Evolutionary conservation across 768 basidiomycete species (phyloP).

Genomic region (Xanthoconium purpureum): DNA sequence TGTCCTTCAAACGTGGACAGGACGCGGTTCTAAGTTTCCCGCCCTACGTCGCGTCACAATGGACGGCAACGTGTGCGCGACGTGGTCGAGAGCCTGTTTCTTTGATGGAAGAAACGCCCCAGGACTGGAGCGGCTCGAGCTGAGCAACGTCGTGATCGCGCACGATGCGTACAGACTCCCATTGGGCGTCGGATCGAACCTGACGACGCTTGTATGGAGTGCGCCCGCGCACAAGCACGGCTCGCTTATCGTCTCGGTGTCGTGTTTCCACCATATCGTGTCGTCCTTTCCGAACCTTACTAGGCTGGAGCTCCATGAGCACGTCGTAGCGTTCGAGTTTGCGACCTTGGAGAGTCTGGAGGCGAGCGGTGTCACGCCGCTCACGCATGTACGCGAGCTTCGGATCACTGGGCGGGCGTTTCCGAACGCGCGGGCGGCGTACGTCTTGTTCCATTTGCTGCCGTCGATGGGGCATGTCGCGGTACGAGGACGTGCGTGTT

Average conservation of each 20-base stretch:
- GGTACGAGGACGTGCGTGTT: slow-evolving; percentile 13
- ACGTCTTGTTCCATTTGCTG: slow-evolving; percentile 14
- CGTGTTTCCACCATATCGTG: slow-evolving; percentile 17
- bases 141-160: slow-evolving; percentile 19
- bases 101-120: slow-evolving; percentile 19
- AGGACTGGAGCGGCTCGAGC: slow-evolving; percentile 9
- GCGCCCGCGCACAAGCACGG: slow-evolving; percentile 6
- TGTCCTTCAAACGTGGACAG: slow-evolving; percentile 20
- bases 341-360: slow-evolving; percentile 1
- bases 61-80: slow-evolving; percentile 15
- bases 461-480: slow-evolving; percentile 8
- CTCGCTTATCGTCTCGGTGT: slow-evolving; percentile 13
- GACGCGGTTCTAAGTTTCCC: slow-evolving; percentile 10
- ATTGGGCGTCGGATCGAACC: slow-evolving; percentile 12
- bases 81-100: slow-evolving; percentile 19
- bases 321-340: slow-evolving; percentile 11
- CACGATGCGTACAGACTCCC: slow-evolving; percentile 1
- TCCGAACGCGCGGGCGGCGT: slow-evolving; percentile 10
- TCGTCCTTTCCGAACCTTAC: slow-evolving; percentile 21
- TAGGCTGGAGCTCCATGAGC: slow-evolving; percentile 18
- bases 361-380: background rate
- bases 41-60: slow-evolving; percentile 7
- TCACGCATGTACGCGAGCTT: slow-evolving; percentile 11
- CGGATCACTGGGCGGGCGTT: slow-evolving; percentile 12
- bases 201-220: slow-evolving; percentile 25